Evolutionary conservation across 2,329 filamentous ascomycete species (phyloP), one percentile per base, ranked within the genome.

Genomic region (Aureobasidium sp.): DNA sequence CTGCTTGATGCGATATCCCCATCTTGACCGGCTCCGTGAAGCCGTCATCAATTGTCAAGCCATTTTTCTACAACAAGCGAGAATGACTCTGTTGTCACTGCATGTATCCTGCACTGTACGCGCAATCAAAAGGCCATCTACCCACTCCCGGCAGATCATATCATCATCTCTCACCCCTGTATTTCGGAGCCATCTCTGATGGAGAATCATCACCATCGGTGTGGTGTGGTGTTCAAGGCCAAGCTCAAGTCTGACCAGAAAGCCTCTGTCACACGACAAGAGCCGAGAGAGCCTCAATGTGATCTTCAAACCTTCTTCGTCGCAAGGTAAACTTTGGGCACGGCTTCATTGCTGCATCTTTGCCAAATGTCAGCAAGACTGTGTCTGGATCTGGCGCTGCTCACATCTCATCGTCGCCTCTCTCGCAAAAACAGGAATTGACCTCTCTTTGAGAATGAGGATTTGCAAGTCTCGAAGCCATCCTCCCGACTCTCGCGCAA

Each of bases 1-100:
- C 44, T 34, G 27, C 22, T 48, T 6, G n/a, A 48, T 27, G 30
- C n/a, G 44, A 48, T 40, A 14, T 17, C 19, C 24, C 22, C 35
- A 40, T 40, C 47, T 37, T 48, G 44, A 48, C 44, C 44, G 32
- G 30, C 44, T 48, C 44, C 32, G 44, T 38, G n/a, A 29, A n/a
- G 35, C 35, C 47, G 47, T 40, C 47, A 19, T 5, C 35, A 29
- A 30, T 10, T 50, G 12, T 6, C 44, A 48, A 38, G 44, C 21
- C 44, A 27, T 29, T 6, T 42, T 3, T 27, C 22, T 48, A 14
- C 27, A 29, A 45, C 41, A 30, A 34, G 41, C 32, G 22, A 30
- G 10, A 32, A 25, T 16, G 32, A 21, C 30, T 14, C 40, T n/a
- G 29, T 25, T 21, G 11, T 6, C 24, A n/a, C 16, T 25, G 47